Base-by-base conservation (phyloP, 2,329 filamentous ascomycete species). In the Microthyrium microscopicum region DNA sequence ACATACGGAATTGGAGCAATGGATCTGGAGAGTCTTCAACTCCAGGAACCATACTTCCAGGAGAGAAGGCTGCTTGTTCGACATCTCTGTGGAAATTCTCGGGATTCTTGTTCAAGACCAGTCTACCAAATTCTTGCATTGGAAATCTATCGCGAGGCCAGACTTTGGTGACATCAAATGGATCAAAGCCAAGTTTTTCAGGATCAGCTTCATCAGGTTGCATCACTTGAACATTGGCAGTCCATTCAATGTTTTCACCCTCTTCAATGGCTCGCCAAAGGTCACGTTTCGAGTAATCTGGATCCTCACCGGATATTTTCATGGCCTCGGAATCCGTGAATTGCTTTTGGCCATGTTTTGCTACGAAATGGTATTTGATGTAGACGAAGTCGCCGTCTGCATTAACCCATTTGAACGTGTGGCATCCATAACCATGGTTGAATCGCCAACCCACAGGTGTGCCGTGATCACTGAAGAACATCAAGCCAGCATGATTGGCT, bases 121-220 rank as follows among this genome's bases (percentile, higher is more conserved):
- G 50, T 12, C 55, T 55, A 3, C 65, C 64, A 31, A 68, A 61
- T 26, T 64, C 54, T 15, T 58, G 53, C 52, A 64, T 56, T 2
- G 61, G 63, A 40, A 65, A 68, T 28, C 57, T 47, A 17, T 49
- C 49, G 22, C 57, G 50, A 2, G 61, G 62, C 64, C 63, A 68
- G 34, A 66, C 53, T 44, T 68, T 67, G 22, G 65, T 67, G 4
- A 67, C 53, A 40, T 68, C 63, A 39, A 68, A 66, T 5, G 60
- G 56, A 33, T 68, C 62, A 38, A 66, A 68, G 4, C 60, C 58
- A n/a, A 68, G 52, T 30, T 57, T 56, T n/a, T 55, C 48, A 2
- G 61, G 52, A 37, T 62, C 56, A 1, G 60, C 60, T 27, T 65
- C 52, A 15, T 60, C 50, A 2, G 57, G 54, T 26, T 55, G 46